These are phyloP conservation scores for Gentiana macrophylla DNA, from an alignment of 257 asterid species.

Conservation along the genomic window DNA sequence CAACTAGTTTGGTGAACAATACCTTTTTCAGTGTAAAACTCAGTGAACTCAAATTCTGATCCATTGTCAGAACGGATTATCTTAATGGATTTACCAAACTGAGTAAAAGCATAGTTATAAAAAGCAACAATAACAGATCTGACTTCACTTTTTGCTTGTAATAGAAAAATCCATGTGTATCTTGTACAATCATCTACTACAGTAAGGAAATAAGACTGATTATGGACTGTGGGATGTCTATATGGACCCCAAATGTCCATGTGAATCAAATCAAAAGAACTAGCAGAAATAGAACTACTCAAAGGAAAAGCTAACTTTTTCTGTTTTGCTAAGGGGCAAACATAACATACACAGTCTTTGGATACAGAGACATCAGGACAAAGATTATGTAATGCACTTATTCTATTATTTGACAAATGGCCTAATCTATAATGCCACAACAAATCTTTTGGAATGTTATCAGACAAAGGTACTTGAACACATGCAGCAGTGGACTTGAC, in stretches of 20 bases:
- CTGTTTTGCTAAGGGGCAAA: background rate
- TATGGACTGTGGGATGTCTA: background rate
- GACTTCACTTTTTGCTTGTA: too few relatives aligned
- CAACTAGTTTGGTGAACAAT: slow-evolving; percentile 1
- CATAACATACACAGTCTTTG: background rate
- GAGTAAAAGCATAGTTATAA: background rate
- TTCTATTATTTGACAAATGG: background rate
- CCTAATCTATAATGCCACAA: background rate
- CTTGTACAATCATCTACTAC: background rate
- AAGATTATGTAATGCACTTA: background rate
- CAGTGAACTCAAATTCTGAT: background rate
- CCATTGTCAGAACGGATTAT: background rate
- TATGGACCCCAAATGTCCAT: background rate
- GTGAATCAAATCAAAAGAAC: background rate
- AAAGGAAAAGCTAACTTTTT: background rate
- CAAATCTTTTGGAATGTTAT: background rate
- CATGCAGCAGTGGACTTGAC: background rate
- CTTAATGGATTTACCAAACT: background rate
- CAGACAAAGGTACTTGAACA: background rate
- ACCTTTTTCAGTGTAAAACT: background rate
- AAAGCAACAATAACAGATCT: background rate
- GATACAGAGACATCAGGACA: background rate
- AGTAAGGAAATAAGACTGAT: background rate
- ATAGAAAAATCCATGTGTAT: too few relatives aligned
- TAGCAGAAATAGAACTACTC: background rate